phyloP scores from a whole-genome alignment of 2,329 filamentous ascomycete species.

The Coniochaeta prunicola region DNA sequence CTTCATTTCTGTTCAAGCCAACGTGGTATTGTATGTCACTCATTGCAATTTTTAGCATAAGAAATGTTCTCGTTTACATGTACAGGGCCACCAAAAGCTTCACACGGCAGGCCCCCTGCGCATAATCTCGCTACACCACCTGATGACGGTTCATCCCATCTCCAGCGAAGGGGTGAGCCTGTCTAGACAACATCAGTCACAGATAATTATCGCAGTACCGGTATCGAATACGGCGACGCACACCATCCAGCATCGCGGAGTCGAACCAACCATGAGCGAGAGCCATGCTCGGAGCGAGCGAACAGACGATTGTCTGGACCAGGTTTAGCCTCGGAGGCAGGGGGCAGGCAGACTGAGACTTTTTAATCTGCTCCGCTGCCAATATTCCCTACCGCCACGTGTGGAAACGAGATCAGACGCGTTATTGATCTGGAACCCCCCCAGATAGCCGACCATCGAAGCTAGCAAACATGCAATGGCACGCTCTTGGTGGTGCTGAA shows the following conservation, averaged over 20 bases:
- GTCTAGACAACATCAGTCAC: not conserved
- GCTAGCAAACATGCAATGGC: not conserved
- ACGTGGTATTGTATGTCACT: not conserved
- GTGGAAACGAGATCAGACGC: not conserved
- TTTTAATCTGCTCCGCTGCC: not conserved
- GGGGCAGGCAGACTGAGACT: not conserved
- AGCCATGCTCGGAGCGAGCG: not conserved
- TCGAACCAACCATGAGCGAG: not conserved
- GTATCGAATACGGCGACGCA: no score
- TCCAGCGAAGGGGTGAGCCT: not conserved
- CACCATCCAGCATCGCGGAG: not conserved
- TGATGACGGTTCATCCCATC: not conserved
- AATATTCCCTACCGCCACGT: conserved; percentile 1
- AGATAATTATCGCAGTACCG: no score
- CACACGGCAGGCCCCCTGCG: not conserved
- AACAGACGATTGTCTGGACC: not conserved
- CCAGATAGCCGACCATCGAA: not conserved
- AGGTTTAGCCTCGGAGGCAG: not conserved
- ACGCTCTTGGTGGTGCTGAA: not conserved
- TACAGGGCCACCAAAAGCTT: not conserved
- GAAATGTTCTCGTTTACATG: no score
- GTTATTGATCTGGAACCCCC: not conserved
- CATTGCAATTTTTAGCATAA: not conserved
- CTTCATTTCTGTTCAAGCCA: not conserved
- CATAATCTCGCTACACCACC: not conserved